Evolutionary conservation across 352 stramenopile species (phyloP).

Genomic region (Globisporangium nodosum): DNA sequence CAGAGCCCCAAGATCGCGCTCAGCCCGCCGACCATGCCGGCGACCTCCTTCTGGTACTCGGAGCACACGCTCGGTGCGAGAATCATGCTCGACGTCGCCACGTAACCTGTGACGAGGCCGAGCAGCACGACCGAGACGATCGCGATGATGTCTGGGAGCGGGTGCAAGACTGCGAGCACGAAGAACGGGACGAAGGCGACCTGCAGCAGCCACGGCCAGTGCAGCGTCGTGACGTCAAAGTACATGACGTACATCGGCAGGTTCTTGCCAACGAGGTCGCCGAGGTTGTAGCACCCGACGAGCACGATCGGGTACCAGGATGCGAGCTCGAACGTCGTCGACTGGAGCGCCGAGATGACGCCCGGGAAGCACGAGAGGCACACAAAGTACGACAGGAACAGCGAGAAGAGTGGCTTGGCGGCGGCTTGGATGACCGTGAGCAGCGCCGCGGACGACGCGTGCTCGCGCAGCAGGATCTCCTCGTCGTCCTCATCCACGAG

Average conservation of each 20-base stretch:
- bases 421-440: constrained; percentile 52
- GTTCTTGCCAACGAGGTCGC: constrained; percentile 78
- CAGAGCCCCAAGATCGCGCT: constrained; percentile 72
- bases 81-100: constrained; percentile 75
- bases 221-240: constrained; percentile 59
- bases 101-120: constrained; percentile 67
- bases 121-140: constrained; percentile 52
- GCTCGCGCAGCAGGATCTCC: constrained; percentile 26
- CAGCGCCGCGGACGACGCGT: constrained; percentile 39
- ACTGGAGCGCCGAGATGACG: constrained; percentile 67
- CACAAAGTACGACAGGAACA: constrained; percentile 73
- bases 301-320: constrained; percentile 78
- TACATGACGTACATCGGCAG: constrained; percentile 66
- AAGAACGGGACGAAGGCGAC: constrained; percentile 69
- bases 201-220: constrained; percentile 62
- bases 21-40: constrained; percentile 66
- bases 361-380: constrained; percentile 77
- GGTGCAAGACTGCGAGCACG: constrained; percentile 42
- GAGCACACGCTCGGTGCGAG: constrained; percentile 65
- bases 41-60: constrained; percentile 75
- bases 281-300: constrained; percentile 70
- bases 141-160: constrained; percentile 44
- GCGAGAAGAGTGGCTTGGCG: constrained; percentile 72
- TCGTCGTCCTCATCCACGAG: constrained; percentile 14
- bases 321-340: constrained; percentile 41